Conservation (phyloP, 2,329 filamentous ascomycete genomes). For the Orbilia ellipsospora region DNA sequence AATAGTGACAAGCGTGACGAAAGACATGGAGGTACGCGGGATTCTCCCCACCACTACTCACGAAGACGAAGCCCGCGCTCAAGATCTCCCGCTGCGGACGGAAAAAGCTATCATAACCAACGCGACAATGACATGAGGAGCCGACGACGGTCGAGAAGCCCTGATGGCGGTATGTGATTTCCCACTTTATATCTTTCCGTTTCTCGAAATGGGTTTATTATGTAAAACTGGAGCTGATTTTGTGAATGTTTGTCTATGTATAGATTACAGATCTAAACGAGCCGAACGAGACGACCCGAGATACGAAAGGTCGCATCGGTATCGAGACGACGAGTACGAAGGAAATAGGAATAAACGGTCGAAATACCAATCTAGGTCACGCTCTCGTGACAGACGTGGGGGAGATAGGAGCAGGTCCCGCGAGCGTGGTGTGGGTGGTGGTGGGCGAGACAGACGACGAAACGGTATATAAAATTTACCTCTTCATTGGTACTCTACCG, state of each 20-base stretch:
- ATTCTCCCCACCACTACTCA: conserved; percentile 50
- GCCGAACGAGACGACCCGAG: conserved; percentile 33
- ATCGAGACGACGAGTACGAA: conserved; percentile 26
- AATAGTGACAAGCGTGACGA: conserved; percentile 33
- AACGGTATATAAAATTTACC: conserved; percentile 3
- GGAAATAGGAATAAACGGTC: conserved; percentile 26
- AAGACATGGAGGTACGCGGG: conserved; percentile 48
- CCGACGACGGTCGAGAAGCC: conserved; percentile 39
- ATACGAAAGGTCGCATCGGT: conserved; percentile 34
- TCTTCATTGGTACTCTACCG: too few relatives aligned
- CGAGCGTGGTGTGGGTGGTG: background rate
- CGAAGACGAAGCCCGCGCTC: conserved; percentile 53
- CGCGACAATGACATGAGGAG: conserved; percentile 39
- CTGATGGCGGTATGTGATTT: conserved; percentile 26
- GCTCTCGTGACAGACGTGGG: conserved; percentile 6
- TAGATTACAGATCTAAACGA: conserved; percentile 33
- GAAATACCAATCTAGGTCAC: conserved; percentile 37
- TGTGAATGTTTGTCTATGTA: background rate
- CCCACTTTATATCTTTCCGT: background rate
- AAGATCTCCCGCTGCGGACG: conserved; percentile 41
- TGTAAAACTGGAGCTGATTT: background rate
- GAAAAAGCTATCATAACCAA: conserved; percentile 42
- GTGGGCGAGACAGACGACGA: conserved; percentile 30
- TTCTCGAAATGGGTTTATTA: background rate
- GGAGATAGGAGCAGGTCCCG: conserved; percentile 20